Conservation (phyloP, 768 basidiomycete genomes). For the Pleurotus tuber-regium region DNA sequence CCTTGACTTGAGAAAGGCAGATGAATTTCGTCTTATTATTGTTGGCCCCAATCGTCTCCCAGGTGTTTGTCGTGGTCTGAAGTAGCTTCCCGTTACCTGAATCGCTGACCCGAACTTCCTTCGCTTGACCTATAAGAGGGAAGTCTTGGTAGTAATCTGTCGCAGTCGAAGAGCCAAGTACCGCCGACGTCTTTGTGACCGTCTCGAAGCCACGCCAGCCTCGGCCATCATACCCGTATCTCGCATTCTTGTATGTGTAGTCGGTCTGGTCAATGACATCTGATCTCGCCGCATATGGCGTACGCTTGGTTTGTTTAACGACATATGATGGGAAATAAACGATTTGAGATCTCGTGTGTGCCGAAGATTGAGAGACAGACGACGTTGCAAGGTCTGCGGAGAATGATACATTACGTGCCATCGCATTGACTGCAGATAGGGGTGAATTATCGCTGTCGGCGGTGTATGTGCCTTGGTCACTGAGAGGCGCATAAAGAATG, state of each 20-base stretch:
- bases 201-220: conserved; percentile 15
- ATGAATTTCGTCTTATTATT: neutral
- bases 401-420: conserved; percentile 12
- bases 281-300: conserved; percentile 8
- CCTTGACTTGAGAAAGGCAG: neutral
- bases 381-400: conserved; percentile 8
- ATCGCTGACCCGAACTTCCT: neutral
- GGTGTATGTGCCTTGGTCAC: neutral
- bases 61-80: neutral
- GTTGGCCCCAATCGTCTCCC: neutral
- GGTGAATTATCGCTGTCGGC: neutral
- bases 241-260: conserved; percentile 12
- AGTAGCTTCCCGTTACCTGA: neutral
- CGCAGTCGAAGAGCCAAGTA: conserved; percentile 2
- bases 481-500: neutral
- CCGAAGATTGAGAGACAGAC: conserved; percentile 3
- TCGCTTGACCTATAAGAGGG: conserved; percentile 11
- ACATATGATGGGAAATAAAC: conserved; percentile 14
- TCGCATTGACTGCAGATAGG: conserved; percentile 8
- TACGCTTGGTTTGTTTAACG: conserved; percentile 10
- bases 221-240: conserved; percentile 10
- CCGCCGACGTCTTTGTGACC: conserved; percentile 9
- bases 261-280: conserved; percentile 12
- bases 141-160: conserved; percentile 11
- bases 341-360: conserved; percentile 10